These are phyloP conservation scores for Yarrowia alimentaria DNA, from an alignment of 805 yeast species.

Conservation along the genomic window DNA sequence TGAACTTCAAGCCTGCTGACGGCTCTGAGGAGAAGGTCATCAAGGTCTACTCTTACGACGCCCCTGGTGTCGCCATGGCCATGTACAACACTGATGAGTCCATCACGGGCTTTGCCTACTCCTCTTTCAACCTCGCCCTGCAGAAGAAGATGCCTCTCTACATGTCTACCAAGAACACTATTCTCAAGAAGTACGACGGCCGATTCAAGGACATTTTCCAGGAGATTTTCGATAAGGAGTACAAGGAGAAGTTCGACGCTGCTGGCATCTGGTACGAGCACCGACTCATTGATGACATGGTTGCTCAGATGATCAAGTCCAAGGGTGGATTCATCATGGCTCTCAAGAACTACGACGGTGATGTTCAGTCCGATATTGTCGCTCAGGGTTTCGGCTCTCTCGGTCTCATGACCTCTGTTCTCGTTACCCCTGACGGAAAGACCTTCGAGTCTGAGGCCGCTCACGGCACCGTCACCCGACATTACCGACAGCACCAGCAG, in stretches of 20 bases:
- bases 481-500: conserved; percentile 91
- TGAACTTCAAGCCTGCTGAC: conserved; percentile 69
- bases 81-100: conserved; percentile 97
- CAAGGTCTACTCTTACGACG: conserved; percentile 67
- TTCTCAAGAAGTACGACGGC: conserved; percentile 91
- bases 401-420: conserved; percentile 96
- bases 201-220: conserved; percentile 93
- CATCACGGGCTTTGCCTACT: conserved; percentile 84
- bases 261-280: conserved; percentile 95
- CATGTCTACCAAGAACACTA: conserved; percentile 91
- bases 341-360: conserved; percentile 97
- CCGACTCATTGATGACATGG: conserved; percentile 96
- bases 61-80: conserved; percentile 79
- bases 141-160: conserved; percentile 74
- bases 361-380: conserved; percentile 92
- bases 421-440: conserved; percentile 94
- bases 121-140: conserved; percentile 86
- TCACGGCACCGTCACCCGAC: conserved; percentile 98
- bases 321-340: conserved; percentile 94
- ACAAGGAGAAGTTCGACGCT: conserved; percentile 68
- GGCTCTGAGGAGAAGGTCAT: conserved; percentile 54
- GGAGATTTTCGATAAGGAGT: conserved; percentile 66
- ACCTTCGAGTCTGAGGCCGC: conserved; percentile 97
- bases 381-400: conserved; percentile 98
- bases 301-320: conserved; percentile 96